Evolutionary conservation across 1,139 yeast species (phyloP).

Genomic region (Scheffersomyces segobiensis): DNA sequence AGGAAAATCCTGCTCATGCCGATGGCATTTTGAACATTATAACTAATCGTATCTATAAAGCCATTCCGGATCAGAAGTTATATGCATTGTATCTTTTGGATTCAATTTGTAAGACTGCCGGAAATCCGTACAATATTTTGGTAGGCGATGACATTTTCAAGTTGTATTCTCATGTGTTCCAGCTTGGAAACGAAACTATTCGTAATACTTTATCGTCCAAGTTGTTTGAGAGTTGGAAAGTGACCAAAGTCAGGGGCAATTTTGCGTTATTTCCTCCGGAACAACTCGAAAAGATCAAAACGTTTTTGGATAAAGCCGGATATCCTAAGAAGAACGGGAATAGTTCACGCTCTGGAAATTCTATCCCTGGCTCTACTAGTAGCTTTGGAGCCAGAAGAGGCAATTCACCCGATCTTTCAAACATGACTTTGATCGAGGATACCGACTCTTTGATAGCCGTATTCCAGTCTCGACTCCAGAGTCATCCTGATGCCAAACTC

Average conservation of each 20-base stretch:
- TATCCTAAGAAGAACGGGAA: slow-evolving; percentile 9
- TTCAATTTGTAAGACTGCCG: slow-evolving; percentile 90
- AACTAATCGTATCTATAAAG: slow-evolving; percentile 54
- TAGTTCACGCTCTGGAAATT: slow-evolving; percentile 1
- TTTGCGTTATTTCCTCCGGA: slow-evolving; percentile 72
- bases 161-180: slow-evolving; percentile 74
- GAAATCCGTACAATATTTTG: slow-evolving; percentile 79
- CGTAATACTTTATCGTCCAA: slow-evolving; percentile 67
- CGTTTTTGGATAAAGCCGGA: slow-evolving; percentile 57
- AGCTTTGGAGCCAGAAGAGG: neutral
- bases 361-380: neutral
- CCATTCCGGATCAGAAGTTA: slow-evolving; percentile 77
- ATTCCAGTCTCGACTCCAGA: slow-evolving; percentile 31
- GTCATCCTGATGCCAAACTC: slow-evolving; percentile 32
- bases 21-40: slow-evolving; percentile 75
- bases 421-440: slow-evolving; percentile 38
- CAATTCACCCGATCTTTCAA: slow-evolving; percentile 18
- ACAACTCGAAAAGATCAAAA: slow-evolving; percentile 72
- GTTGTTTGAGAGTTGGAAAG: slow-evolving; percentile 86
- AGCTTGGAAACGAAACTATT: slow-evolving; percentile 72
- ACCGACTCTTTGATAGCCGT: slow-evolving; percentile 44
- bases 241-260: slow-evolving; percentile 52
- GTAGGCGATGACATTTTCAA: slow-evolving; percentile 68
- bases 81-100: slow-evolving; percentile 83
- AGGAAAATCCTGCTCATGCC: slow-evolving; percentile 76